A percentile compares a stretch with the other conserved stretches of the same genome.
These are phyloP conservation scores for Oryza meyeriana DNA, from an alignment of 176 grass and related monocot genomes.

Conservation along the genomic window DNA sequence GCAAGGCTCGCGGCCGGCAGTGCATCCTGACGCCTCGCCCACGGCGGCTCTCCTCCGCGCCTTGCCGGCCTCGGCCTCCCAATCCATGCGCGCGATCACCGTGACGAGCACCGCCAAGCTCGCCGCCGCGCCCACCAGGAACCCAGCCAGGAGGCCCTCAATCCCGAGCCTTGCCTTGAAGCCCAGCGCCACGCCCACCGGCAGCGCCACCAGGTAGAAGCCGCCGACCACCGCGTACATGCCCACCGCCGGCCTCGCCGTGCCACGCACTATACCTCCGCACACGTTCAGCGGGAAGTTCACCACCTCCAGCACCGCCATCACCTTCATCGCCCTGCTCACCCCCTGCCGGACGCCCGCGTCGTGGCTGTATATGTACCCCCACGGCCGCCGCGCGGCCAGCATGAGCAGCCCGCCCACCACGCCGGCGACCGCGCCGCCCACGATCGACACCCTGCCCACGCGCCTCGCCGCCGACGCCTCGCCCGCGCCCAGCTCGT, in stretches of 20 bases:
- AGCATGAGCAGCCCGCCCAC: constrained; percentile 46
- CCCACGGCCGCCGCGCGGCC: constrained; percentile 46
- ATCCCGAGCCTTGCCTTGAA: constrained; percentile 60
- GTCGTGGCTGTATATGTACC: constrained; percentile 49
- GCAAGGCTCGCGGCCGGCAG: too few relatives aligned
- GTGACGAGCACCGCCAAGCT: constrained; percentile 49
- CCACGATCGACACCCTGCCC: constrained; percentile 45
- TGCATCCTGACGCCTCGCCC: not conserved
- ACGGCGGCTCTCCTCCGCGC: constrained; percentile 21
- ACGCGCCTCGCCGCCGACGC: constrained; percentile 33
- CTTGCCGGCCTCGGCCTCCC: constrained; percentile 56
- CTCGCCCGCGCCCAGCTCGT: constrained; percentile 73
- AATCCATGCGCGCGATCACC: constrained; percentile 57
- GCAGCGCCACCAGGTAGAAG: constrained; percentile 80
- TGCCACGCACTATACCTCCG: constrained; percentile 70
- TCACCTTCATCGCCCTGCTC: constrained; percentile 62
- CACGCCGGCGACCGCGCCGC: constrained; percentile 32
- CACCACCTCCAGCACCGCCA: constrained; percentile 78
- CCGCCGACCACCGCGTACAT: constrained; percentile 69
- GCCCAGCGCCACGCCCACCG: constrained; percentile 49
- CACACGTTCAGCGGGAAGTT: constrained; percentile 85
- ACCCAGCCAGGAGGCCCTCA: constrained; percentile 53
- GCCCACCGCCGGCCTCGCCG: constrained; percentile 61
- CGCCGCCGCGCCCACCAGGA: constrained; percentile 46
- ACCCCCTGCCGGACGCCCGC: constrained; percentile 44